These are phyloP conservation scores for Cyclaneusma minus DNA, from an alignment of 2,329 filamentous ascomycete genomes.

Conservation along the genomic window DNA sequence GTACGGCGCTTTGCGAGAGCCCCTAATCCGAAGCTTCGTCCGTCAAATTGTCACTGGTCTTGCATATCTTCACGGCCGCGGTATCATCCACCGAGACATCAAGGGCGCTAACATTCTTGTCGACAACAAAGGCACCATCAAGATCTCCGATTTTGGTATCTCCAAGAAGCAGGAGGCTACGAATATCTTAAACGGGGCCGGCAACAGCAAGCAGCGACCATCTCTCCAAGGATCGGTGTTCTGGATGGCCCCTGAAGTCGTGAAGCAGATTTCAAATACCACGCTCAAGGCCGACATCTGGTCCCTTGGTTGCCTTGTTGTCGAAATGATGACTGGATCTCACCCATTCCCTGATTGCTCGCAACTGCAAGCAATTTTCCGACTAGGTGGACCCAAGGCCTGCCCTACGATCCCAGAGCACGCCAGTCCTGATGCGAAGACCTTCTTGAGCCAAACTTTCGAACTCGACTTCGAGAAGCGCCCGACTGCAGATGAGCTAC, in stretches of 20 bases:
- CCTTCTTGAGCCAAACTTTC: slow-evolving; percentile 79
- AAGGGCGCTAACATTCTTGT: slow-evolving; percentile 98
- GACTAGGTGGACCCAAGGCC: slow-evolving; percentile 80
- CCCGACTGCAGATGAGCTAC: slow-evolving; percentile 80
- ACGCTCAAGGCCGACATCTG: slow-evolving; percentile 98
- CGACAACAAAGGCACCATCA: slow-evolving; percentile 97
- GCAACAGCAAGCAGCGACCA: slow-evolving; percentile 51
- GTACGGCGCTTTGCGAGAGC: slow-evolving; percentile 87
- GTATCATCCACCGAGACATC: slow-evolving; percentile 98
- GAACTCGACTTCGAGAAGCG: slow-evolving; percentile 89
- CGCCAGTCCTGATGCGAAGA: slow-evolving; percentile 68
- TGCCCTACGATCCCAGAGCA: slow-evolving; percentile 78
- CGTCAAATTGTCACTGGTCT: slow-evolving; percentile 87
- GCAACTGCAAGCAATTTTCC: slow-evolving; percentile 96
- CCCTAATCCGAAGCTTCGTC: slow-evolving; percentile 89
- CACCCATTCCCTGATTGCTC: slow-evolving; percentile 96
- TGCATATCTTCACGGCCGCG: slow-evolving; percentile 81
- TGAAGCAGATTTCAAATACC: slow-evolving; percentile 94
- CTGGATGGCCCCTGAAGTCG: slow-evolving; percentile 99
- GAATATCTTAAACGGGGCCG: slow-evolving; percentile 58
- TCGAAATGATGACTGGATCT: slow-evolving; percentile 97
- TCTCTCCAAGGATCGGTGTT: slow-evolving; percentile 96
- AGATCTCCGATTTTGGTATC: slow-evolving; percentile 98
- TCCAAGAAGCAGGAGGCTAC: slow-evolving; percentile 93
- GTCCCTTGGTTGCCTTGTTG: slow-evolving; percentile 90